Percentiles rank a stretch among this genome's conserved stretches.
Evolutionary conservation across 768 basidiomycete genomes (phyloP).

Genomic region (Dacryopinax spathularia): DNA sequence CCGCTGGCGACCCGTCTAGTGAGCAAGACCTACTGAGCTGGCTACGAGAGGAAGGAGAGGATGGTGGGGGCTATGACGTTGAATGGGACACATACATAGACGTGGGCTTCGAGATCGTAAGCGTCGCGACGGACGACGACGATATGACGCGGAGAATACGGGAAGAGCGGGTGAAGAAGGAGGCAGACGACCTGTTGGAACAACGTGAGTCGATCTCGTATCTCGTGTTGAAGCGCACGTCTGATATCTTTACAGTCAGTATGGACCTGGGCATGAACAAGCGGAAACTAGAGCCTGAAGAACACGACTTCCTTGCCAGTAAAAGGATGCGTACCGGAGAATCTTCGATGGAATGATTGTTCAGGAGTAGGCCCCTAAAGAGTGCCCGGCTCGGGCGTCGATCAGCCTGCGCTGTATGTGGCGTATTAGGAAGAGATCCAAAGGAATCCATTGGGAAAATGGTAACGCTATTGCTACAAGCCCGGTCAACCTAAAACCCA

Average conservation of each 20-base stretch:
- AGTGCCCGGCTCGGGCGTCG: no score
- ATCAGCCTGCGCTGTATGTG: no score
- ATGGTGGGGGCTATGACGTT: background rate
- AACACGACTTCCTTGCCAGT: background rate
- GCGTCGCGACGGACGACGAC: background rate
- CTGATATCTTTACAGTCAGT: background rate
- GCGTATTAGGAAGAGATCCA: no score
- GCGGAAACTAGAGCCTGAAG: background rate
- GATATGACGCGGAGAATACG: background rate
- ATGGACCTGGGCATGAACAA: background rate
- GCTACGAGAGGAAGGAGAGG: background rate
- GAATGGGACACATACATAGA: background rate
- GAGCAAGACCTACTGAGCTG: no score
- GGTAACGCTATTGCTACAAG: background rate
- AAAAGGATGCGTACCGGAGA: background rate
- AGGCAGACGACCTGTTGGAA: background rate
- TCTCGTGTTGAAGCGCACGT: background rate
- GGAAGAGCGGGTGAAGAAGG: background rate
- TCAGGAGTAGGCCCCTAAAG: no score
- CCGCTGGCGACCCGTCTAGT: no score
- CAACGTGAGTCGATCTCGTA: background rate
- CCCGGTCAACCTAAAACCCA: background rate
- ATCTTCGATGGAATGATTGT: no score
- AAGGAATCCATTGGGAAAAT: background rate
- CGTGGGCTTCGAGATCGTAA: background rate